These are phyloP conservation scores for Gamsiella multidivaricata DNA, from an alignment of 192 early-diverging fungal genomes.

Conservation along the genomic window DNA sequence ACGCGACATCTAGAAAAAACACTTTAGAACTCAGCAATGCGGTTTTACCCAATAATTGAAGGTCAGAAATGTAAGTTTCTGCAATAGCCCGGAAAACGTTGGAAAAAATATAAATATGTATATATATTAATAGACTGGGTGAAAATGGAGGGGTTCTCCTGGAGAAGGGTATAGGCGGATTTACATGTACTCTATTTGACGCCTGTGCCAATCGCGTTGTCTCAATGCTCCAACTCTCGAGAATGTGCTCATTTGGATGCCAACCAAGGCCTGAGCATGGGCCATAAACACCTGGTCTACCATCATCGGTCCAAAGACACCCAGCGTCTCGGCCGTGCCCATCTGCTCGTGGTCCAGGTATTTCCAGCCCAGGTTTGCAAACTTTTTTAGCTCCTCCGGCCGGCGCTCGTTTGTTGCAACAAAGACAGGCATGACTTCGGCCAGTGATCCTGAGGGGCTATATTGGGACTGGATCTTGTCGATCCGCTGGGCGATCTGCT, in stretches of 20 bases:
- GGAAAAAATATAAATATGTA: no score
- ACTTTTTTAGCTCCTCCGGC: constrained; percentile 52
- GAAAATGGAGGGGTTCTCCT: no score
- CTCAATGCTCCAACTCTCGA: constrained; percentile 49
- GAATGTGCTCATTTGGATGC: constrained; percentile 54
- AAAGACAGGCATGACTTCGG: constrained; percentile 43
- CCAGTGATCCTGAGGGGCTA: constrained; percentile 16
- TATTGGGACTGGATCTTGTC: constrained; percentile 32
- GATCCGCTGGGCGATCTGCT: constrained; percentile 30
- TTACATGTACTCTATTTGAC: constrained; percentile 40
- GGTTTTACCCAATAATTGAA: no score
- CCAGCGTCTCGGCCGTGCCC: constrained; percentile 28
- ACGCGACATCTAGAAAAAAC: no score
- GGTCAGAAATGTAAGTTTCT: no score
- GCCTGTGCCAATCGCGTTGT: constrained; percentile 46
- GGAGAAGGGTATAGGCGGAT: no score
- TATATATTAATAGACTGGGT: no score
- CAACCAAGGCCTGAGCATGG: constrained; percentile 32
- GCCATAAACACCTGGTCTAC: constrained; percentile 47
- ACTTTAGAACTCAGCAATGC: no score
- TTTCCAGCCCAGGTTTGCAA: constrained; percentile 42
- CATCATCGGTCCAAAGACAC: constrained; percentile 53
- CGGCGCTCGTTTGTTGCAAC: constrained; percentile 45
- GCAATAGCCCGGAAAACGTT: no score
- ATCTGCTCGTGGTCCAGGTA: constrained; percentile 47